Conservation (phyloP, 2,329 filamentous ascomycete species). For the Bipolaris oryzae region DNA sequence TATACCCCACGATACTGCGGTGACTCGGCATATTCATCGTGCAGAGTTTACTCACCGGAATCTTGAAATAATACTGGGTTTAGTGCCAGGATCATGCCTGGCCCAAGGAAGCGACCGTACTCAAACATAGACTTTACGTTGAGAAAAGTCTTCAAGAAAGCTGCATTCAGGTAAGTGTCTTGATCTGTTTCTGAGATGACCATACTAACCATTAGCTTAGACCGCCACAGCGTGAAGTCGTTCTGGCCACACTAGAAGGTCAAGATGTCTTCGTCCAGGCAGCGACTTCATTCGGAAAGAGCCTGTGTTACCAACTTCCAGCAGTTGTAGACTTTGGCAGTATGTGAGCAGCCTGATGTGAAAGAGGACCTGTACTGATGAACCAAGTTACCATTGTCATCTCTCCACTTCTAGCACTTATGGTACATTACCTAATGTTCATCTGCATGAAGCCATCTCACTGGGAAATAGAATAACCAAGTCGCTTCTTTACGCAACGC, state of each 20-base stretch:
- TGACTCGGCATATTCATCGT: neutral
- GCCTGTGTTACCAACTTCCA: constrained; percentile 88
- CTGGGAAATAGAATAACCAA: constrained; percentile 75
- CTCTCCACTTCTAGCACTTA: constrained; percentile 85
- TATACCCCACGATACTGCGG: neutral
- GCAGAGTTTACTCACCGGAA: neutral
- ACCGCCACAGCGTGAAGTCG: constrained; percentile 85
- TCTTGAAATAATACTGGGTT: neutral
- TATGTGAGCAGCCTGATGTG: constrained; percentile 53
- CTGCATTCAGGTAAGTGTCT: constrained; percentile 68
- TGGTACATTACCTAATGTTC: constrained; percentile 62
- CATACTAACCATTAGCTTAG: constrained; percentile 53
- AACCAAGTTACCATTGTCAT: constrained; percentile 81
- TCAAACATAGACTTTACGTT: constrained; percentile 76
- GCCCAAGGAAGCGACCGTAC: constrained; percentile 36
- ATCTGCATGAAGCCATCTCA: constrained; percentile 11
- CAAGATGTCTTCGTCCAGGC: constrained; percentile 95
- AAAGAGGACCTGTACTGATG: constrained; percentile 16
- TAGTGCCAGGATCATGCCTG: constrained; percentile 34
- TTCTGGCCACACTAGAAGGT: constrained; percentile 77
- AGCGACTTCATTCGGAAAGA: constrained; percentile 89
- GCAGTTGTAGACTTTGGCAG: constrained; percentile 86
- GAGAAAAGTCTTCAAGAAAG: constrained; percentile 74
- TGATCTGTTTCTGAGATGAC: too few relatives aligned
- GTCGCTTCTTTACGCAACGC: constrained; percentile 77